These are phyloP conservation scores for Plasmodium relictum DNA, from an alignment of 169 alveolate species.

Conservation along the genomic window DNA sequence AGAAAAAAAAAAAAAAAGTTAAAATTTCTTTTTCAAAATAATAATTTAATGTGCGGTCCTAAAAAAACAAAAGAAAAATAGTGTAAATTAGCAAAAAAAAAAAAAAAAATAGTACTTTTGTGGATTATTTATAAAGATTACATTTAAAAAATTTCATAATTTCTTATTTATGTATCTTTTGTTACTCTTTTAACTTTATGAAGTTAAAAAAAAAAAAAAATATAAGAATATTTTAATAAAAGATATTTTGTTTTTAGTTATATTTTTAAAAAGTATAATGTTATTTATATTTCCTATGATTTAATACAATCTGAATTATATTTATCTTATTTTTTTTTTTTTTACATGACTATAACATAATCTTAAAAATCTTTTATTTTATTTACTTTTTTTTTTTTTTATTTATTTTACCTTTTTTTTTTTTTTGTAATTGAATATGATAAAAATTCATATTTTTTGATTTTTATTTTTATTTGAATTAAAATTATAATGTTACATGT, in stretches of 20 bases:
- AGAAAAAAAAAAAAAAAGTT: too few relatives aligned
- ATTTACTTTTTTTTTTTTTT: not conserved
- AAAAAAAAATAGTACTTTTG: conserved; percentile 1
- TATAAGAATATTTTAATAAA: not conserved
- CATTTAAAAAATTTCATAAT: conserved; percentile 2
- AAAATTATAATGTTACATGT: conserved; percentile 16
- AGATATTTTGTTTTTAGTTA: not conserved
- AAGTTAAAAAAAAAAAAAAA: not conserved
- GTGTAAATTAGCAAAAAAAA: not conserved
- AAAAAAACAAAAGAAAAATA: too few relatives aligned
- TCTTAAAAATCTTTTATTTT: not conserved
- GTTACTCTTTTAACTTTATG: not conserved
- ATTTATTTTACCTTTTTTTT: not conserved
- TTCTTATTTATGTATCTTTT: not conserved
- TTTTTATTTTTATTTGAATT: conserved; percentile 6
- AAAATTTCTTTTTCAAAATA: too few relatives aligned
- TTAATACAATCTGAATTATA: conserved; percentile 7
- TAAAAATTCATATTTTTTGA: conserved; percentile 20
- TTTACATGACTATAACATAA: conserved; percentile 31
- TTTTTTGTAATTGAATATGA: conserved; percentile 34
- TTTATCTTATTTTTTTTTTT: conserved; percentile 7
- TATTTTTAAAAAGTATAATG: not conserved
- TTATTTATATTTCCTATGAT: conserved; percentile 25
- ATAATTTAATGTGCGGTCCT: too few relatives aligned
- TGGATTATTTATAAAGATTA: not conserved